Evolutionary conservation across 345 rosid genomes (phyloP).

Genomic region (Ailanthus altissimus): DNA sequence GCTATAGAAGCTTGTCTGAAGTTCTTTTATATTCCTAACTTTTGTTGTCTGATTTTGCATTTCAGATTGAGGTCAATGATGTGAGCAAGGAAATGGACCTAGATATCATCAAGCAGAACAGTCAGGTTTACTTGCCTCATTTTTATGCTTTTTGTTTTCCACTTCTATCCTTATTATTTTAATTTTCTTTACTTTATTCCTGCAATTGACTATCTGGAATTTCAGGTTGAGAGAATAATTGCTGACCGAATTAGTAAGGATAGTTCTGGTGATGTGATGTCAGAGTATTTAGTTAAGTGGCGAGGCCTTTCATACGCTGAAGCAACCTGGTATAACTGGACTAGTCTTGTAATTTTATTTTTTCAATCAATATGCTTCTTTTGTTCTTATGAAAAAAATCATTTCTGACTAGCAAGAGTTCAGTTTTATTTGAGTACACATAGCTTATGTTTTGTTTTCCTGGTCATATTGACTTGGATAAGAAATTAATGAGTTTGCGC

Average conservation of each 20-base stretch:
- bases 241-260: constrained; percentile 84
- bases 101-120: constrained; percentile 94
- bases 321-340: constrained; percentile 79
- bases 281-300: constrained; percentile 98
- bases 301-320: constrained; percentile 99
- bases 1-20: not conserved
- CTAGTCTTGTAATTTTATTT: not conserved
- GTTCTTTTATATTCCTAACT: not conserved
- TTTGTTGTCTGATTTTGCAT: constrained; percentile 16
- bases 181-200: not conserved
- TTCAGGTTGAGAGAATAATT: constrained; percentile 91
- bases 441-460: not conserved
- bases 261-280: constrained; percentile 64
- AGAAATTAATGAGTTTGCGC: not conserved
- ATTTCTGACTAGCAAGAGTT: not conserved
- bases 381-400: not conserved
- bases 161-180: constrained; percentile 7
- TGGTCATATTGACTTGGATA: not conserved
- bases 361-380: not conserved
- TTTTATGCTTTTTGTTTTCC: constrained; percentile 7
- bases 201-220: constrained; percentile 27
- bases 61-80: constrained; percentile 93
- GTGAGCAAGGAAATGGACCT: constrained; percentile 99
- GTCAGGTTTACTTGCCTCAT: constrained; percentile 62
- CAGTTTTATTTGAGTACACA: not conserved